phyloP scores from a whole-genome alignment of 2,329 filamentous ascomycete species.

The Fusarium sp. region DNA sequence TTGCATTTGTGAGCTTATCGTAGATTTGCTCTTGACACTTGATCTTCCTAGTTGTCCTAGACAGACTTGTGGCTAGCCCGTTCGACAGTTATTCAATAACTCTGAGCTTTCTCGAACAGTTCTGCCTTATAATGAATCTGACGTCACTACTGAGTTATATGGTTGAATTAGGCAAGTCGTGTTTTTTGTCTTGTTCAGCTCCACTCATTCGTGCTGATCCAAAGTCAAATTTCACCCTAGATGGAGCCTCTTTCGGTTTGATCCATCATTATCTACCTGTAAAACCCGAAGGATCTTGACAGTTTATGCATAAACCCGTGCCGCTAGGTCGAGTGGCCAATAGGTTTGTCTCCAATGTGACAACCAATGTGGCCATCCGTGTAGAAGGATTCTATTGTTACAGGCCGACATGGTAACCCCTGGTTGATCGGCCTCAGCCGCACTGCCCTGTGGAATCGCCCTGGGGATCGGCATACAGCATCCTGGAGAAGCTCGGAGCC shows the following conservation, averaged over 20 bases:
- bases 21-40: too few species aligned
- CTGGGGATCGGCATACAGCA: constrained; percentile 12
- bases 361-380: not conserved
- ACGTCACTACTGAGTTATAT: constrained; percentile 9
- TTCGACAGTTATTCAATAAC: not conserved
- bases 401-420: not conserved
- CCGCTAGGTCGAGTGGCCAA: not conserved
- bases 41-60: not conserved
- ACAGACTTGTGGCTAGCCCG: not conserved
- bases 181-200: constrained; percentile 12
- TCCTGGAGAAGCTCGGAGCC: not conserved
- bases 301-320: not conserved
- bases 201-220: constrained; percentile 19
- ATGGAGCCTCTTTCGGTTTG: not conserved
- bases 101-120: not conserved
- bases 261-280: not conserved
- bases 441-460: constrained; percentile 14
- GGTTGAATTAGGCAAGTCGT: constrained; percentile 18
- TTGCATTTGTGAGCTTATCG: not conserved
- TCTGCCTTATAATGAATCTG: not conserved
- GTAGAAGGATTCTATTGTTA: not conserved
- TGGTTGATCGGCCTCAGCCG: constrained; percentile 21
- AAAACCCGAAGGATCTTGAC: constrained; percentile 2
- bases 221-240: not conserved
- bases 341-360: not conserved